Conservation (phyloP, 805 yeast species). For the Kuraishia floccosa region DNA sequence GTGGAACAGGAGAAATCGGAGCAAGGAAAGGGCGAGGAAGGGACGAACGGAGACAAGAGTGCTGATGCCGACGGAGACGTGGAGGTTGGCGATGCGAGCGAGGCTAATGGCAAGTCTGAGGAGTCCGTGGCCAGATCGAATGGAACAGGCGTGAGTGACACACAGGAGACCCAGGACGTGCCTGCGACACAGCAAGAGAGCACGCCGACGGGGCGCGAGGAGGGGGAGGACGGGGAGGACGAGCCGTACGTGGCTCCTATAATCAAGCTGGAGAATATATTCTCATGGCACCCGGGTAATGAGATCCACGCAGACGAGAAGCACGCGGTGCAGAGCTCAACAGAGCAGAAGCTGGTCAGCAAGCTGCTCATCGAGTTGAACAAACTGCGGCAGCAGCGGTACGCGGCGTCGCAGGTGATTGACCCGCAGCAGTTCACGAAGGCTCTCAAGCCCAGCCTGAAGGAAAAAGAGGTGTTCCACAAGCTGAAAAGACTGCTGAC, state of each 20-base stretch:
- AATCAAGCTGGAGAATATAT: slow-evolving; percentile 15
- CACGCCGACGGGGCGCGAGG: too few species aligned
- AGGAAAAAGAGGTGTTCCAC: slow-evolving; percentile 30
- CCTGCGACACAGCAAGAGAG: neutral
- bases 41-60: slow-evolving; percentile 1
- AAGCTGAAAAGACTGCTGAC: slow-evolving; percentile 33
- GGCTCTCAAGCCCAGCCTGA: slow-evolving; percentile 24
- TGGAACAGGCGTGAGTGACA: neutral
- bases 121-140: slow-evolving; percentile 1
- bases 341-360: slow-evolving; percentile 27
- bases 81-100: slow-evolving; percentile 1
- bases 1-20: slow-evolving; percentile 2
- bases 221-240: slow-evolving; percentile 2
- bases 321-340: slow-evolving; percentile 9
- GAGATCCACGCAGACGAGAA: slow-evolving; percentile 13
- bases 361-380: slow-evolving; percentile 36
- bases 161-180: neutral
- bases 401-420: slow-evolving; percentile 5
- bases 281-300: slow-evolving; percentile 15
- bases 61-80: slow-evolving; percentile 3
- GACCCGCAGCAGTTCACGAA: slow-evolving; percentile 8
- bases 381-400: slow-evolving; percentile 35
- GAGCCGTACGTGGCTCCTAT: slow-evolving; percentile 3
- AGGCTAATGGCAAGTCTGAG: neutral
- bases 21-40: neutral